Conservation (phyloP, 257 asterid species). For the Echium plantagineum region DNA sequence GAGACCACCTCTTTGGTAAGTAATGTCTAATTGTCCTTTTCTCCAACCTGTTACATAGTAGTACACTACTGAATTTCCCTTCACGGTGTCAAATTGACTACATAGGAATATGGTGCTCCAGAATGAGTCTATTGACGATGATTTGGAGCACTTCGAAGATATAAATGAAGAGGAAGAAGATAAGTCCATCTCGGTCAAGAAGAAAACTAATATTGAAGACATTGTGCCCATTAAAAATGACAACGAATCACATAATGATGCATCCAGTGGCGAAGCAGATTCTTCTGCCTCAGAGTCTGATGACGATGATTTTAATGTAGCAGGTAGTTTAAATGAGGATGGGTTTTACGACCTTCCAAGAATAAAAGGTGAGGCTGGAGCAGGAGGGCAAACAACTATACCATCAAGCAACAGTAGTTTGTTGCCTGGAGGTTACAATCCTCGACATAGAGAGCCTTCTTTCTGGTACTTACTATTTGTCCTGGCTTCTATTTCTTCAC, state of each 20-base stretch:
- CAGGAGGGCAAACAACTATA: not conserved
- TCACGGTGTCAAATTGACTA: not conserved
- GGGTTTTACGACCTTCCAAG: not conserved
- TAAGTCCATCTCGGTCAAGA: not conserved
- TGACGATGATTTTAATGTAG: not conserved
- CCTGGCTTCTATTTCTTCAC: not conserved
- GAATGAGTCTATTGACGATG: slow-evolving; percentile 26
- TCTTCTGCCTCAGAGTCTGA: slow-evolving; percentile 6
- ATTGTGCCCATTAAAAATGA: not conserved
- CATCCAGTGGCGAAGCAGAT: not conserved
- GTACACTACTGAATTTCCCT: not conserved
- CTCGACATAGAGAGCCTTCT: slow-evolving; percentile 72
- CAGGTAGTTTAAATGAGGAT: not conserved
- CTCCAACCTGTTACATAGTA: not conserved
- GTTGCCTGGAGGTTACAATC: slow-evolving; percentile 24
- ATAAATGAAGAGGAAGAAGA: slow-evolving; percentile 4
- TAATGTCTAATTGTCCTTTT: not conserved
- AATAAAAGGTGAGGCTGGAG: slow-evolving; percentile 17
- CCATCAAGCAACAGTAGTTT: not conserved
- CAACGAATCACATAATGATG: not conserved
- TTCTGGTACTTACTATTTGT: slow-evolving; percentile 43
- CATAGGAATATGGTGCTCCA: slow-evolving; percentile 27
- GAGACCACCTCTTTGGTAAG: slow-evolving; percentile 86
- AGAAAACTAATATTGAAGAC: not conserved
- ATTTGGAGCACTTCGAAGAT: slow-evolving; percentile 19